Base-by-base conservation (phyloP, 805 yeast species). In the Saccharomycopsis schoenii region DNA sequence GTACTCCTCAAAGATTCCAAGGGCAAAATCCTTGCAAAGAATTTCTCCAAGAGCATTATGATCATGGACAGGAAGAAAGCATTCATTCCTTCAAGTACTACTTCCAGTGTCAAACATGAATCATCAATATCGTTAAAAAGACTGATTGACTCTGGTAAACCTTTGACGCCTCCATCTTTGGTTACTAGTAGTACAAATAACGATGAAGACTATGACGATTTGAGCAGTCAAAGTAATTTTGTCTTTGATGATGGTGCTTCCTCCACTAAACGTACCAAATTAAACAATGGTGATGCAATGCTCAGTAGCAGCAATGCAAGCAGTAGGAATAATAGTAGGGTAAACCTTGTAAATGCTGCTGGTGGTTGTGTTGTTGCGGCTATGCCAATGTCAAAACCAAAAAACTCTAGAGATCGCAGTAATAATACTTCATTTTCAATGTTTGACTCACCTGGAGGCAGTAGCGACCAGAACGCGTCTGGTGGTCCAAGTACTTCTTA, bases 51-150 rank as follows among this genome's bases (percentile, higher is more conserved):
- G 9, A 83, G 90, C 5, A 88, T 93, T 37, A 86, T 89, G 86
- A 91, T 93, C 58, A 93, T 96, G 83, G 98, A 94, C 72, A 85
- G 96, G 72, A 96, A 93, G 78, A 92, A 89, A 72, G 78, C 82
- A 21, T 69, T 66, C 56, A 57, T 47, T 21, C 15, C 52, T 21
- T 47, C 52, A 21, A 43, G 52, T 17, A n/a, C 73, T 15, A 68
- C 77, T 24, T 47, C 52, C 6, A 24, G 52, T 24, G 34, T 47
- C 6, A 47, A 1, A 55, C 68, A 11, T 58, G 65, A 21, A 47
- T 19, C 52, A 19, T 47, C 52, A 1, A 25, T 47, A 14, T 47
- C 52, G 21, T 21, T 47, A n/a, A 47, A 47, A 47, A 21, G 52
- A 21, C 52, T 47, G 52, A 21, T 21, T 24, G 52, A 47, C 1